phyloP scores from a whole-genome alignment of 192 early-diverging fungal species.

The Dissophora globulifera region DNA sequence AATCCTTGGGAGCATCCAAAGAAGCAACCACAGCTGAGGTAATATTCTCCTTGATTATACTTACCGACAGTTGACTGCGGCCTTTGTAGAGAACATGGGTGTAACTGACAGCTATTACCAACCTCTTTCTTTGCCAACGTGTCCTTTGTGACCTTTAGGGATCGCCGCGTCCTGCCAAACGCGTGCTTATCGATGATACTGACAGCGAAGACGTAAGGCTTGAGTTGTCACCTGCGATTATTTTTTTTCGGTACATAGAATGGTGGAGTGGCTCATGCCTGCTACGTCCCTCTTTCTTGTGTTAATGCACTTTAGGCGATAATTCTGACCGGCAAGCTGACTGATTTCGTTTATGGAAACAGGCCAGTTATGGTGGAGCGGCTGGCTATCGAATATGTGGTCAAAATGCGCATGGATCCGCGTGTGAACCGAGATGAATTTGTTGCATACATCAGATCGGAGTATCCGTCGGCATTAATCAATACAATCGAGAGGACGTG shows the following conservation, averaged over 20 bases:
- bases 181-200: conserved; percentile 4
- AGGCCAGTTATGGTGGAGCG: background rate
- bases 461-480: background rate
- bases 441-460: background rate
- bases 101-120: conserved; percentile 4
- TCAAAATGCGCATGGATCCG: conserved; percentile 6
- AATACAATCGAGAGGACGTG: background rate
- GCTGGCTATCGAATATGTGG: background rate
- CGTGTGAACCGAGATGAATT: background rate
- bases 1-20: conserved; percentile 2
- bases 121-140: conserved; percentile 1
- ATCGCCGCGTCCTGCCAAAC: conserved; percentile 4
- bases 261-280: conserved; percentile 2
- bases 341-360: conserved; percentile 2
- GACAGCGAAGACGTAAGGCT: conserved; percentile 4
- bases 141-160: conserved; percentile 3
- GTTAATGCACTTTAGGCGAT: background rate
- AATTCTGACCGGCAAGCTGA: conserved; percentile 2
- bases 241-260: background rate
- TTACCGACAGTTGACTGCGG: background rate
- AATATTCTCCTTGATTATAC: background rate
- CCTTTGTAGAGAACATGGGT: conserved; percentile 3
- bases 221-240: conserved; percentile 2
- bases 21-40: conserved; percentile 1
- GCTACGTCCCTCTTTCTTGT: conserved; percentile 1